A percentile compares a stretch with the other conserved stretches of the same genome.
Conservation (phyloP, 441 rosid genomes). For the Gossypium davidsonii region DNA sequence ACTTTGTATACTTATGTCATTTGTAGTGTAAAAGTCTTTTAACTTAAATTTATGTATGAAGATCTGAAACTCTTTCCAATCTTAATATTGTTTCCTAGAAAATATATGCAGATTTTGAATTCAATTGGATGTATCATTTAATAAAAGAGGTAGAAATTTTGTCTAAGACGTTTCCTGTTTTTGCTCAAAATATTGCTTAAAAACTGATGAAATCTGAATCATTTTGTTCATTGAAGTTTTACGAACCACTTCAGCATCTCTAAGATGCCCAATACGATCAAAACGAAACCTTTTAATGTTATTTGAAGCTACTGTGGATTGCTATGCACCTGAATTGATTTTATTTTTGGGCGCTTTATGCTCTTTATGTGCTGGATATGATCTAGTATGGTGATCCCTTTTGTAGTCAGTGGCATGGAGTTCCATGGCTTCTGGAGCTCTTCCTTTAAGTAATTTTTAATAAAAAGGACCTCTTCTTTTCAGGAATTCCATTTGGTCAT, state of each 20-base stretch:
- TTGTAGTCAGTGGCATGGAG: slow-evolving; percentile 16
- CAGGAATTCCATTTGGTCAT: slow-evolving; percentile 91
- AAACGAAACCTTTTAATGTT: not conserved
- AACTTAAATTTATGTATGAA: not conserved
- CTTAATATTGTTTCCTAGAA: not conserved
- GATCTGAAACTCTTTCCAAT: slow-evolving; percentile 4
- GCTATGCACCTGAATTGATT: slow-evolving; percentile 9
- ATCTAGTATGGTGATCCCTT: slow-evolving; percentile 11
- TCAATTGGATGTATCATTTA: not conserved
- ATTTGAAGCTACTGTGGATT: slow-evolving; percentile 1
- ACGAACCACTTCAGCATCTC: not conserved
- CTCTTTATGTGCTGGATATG: slow-evolving; percentile 9
- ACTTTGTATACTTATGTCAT: not conserved
- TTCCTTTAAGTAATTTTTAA: slow-evolving; percentile 33
- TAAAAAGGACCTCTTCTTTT: slow-evolving; percentile 48
- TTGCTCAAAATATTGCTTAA: not conserved
- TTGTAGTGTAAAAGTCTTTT: not conserved
- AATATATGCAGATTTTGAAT: not conserved
- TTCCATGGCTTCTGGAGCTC: slow-evolving; percentile 25
- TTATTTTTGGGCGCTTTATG: not conserved
- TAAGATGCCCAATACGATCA: not conserved
- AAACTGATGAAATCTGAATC: not conserved
- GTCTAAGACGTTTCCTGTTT: not conserved
- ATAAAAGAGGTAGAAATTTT: not conserved
- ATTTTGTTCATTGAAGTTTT: slow-evolving; percentile 1